These are phyloP conservation scores for Lolium multiflorum DNA, from an alignment of 176 grass and related monocot species.

Conservation along the genomic window DNA sequence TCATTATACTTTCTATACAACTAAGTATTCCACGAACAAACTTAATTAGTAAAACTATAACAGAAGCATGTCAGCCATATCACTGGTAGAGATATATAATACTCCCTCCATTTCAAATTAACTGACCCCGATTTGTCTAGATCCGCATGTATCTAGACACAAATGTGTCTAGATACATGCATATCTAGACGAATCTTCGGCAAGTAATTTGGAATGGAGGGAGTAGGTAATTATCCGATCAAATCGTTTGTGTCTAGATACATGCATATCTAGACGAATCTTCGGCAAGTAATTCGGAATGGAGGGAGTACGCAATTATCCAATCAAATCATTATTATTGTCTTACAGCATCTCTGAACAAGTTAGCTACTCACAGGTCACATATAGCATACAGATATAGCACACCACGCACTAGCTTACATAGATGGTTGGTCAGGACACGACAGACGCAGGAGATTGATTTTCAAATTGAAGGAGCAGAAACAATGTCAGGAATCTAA, in stretches of 20 bases:
- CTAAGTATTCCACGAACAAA: not conserved
- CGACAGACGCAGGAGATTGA: not conserved
- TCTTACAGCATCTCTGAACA: slow-evolving; percentile 2
- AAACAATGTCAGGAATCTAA: slow-evolving; percentile 10
- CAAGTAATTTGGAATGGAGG: too few relatives aligned
- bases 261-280: too few relatives aligned
- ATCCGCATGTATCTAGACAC: too few relatives aligned
- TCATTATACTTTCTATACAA: slow-evolving; percentile 13
- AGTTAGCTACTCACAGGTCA: not conserved
- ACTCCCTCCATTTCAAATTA: too few relatives aligned
- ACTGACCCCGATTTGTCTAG: too few relatives aligned
- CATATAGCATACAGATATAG: slow-evolving; percentile 19
- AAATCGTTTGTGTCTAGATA: not conserved
- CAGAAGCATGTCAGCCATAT: not conserved
- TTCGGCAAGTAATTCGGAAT: too few relatives aligned
- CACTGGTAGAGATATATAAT: slow-evolving; percentile 7
- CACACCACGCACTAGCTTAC: not conserved
- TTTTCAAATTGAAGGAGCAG: slow-evolving; percentile 4
- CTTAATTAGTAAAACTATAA: slow-evolving; percentile 7
- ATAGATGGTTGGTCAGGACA: slow-evolving; percentile 6
- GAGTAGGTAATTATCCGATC: slow-evolving; percentile 7
- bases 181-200: too few relatives aligned
- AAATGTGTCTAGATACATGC: too few relatives aligned
- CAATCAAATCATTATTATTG: slow-evolving; percentile 3
- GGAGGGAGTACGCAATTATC: not conserved